Evolutionary conservation across 441 rosid genomes (phyloP).

Genomic region (Iberis amara): DNA sequence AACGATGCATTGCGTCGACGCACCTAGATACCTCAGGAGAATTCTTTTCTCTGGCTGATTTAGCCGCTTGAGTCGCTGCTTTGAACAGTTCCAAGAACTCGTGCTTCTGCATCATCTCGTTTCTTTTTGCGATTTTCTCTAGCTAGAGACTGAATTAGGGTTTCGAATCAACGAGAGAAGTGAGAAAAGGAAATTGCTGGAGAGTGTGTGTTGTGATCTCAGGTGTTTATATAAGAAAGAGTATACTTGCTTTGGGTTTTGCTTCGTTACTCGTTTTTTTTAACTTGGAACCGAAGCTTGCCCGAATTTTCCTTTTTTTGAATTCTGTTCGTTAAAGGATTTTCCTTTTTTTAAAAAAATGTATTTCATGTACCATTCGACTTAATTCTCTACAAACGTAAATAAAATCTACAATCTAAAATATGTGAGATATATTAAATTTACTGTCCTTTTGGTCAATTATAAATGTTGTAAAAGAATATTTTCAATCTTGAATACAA

Average conservation of each 20-base stretch:
- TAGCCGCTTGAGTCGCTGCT: constrained; percentile 11
- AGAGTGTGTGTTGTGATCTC: neutral
- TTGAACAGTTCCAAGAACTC: constrained; percentile 16
- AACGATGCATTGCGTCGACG: neutral
- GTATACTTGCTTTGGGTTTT: neutral
- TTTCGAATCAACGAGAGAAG: neutral
- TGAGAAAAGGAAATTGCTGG: no score
- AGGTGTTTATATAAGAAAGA: neutral
- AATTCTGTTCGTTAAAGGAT: neutral
- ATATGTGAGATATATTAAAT: no score
- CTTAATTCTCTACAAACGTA: neutral
- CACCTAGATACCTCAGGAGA: constrained; percentile 10
- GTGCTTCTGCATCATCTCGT: constrained; percentile 9
- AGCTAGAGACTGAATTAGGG: no score
- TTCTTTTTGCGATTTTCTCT: neutral
- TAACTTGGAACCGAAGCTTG: neutral
- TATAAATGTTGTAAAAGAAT: no score
- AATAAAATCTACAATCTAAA: no score
- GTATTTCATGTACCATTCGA: neutral
- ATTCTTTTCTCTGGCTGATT: neutral
- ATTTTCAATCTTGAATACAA: no score
- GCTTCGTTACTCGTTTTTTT: no score
- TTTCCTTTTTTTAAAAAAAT: neutral
- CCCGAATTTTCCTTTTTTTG: neutral
- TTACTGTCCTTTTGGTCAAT: no score